Evolutionary conservation across 306 rosid species (phyloP).

Genomic region (Macrotyloma uniflorum): DNA sequence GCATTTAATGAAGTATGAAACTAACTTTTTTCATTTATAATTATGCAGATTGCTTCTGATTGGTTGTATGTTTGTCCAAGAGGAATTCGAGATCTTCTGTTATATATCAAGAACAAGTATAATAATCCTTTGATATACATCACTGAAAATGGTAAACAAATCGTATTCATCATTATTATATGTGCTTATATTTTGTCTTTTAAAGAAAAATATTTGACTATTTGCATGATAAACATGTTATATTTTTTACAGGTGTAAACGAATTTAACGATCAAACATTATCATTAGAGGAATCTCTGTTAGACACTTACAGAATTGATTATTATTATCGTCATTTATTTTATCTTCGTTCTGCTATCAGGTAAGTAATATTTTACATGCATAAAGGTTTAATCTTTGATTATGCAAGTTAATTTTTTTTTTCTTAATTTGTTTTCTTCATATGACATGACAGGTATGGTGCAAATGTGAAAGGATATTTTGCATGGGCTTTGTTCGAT

Average conservation of each 20-base stretch:
- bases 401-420: background rate
- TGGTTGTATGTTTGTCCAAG: conserved; percentile 56
- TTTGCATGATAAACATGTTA: background rate
- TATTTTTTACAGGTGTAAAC: conserved; percentile 48
- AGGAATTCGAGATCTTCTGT: conserved; percentile 52
- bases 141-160: conserved; percentile 62
- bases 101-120: conserved; percentile 53
- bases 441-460: conserved; percentile 44
- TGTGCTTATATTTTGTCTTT: too few relatives aligned
- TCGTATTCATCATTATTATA: too few relatives aligned
- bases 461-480: conserved; percentile 61
- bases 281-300: conserved; percentile 46
- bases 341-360: conserved; percentile 52
- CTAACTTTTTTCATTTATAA: background rate
- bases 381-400: background rate
- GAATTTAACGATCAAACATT: conserved; percentile 50
- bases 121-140: conserved; percentile 60
- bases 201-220: background rate
- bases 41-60: conserved; percentile 50
- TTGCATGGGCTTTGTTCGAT: conserved; percentile 67
- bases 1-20: background rate
- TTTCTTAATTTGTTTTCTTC: background rate
- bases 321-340: conserved; percentile 54
- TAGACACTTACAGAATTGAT: conserved; percentile 54
- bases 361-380: conserved; percentile 37